A percentile compares a stretch with the other conserved stretches of the same genome.
These are phyloP conservation scores for Capronia epimyces DNA, from an alignment of 2,329 filamentous ascomycete genomes.

Conservation along the genomic window DNA sequence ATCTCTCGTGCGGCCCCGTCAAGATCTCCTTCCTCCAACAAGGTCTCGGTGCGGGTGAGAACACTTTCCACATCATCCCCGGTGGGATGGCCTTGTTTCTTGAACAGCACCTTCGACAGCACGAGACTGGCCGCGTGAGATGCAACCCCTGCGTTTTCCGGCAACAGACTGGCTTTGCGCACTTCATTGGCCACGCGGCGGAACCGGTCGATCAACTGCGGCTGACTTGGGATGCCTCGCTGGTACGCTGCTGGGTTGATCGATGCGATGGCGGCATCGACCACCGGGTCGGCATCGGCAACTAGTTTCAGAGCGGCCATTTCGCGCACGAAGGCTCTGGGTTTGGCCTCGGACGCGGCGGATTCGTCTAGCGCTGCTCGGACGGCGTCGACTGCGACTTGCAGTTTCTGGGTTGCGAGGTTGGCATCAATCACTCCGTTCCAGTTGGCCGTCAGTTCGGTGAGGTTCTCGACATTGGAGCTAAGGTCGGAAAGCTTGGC, in stretches of 20 bases:
- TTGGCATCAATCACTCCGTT: slow-evolving; percentile 85
- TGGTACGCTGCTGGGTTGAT: slow-evolving; percentile 94
- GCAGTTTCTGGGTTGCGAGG: slow-evolving; percentile 89
- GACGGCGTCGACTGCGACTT: slow-evolving; percentile 91
- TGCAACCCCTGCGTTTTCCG: slow-evolving; percentile 88
- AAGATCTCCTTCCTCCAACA: slow-evolving; percentile 86
- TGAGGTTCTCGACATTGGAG: slow-evolving; percentile 71
- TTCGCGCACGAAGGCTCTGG: slow-evolving; percentile 83
- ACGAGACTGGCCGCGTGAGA: slow-evolving; percentile 87
- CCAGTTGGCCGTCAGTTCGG: slow-evolving; percentile 82
- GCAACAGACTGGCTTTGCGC: slow-evolving; percentile 85
- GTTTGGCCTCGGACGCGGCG: slow-evolving; percentile 46
- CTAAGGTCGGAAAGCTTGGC: slow-evolving; percentile 79
- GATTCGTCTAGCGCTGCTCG: slow-evolving; percentile 73
- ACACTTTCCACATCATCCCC: slow-evolving; percentile 93
- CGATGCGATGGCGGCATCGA: slow-evolving; percentile 89
- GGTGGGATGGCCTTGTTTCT: slow-evolving; percentile 77
- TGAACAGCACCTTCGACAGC: slow-evolving; percentile 91
- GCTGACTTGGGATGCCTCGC: slow-evolving; percentile 73
- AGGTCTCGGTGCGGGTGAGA: slow-evolving; percentile 78
- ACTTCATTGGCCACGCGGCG: slow-evolving; percentile 87
- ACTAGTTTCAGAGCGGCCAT: slow-evolving; percentile 93
- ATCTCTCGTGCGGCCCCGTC: slow-evolving; percentile 91
- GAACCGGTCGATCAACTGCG: slow-evolving; percentile 92
- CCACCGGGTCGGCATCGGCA: slow-evolving; percentile 73